Conservation (phyloP, 2,329 filamentous ascomycete genomes). For the Cladosporium sphaerospermum region DNA sequence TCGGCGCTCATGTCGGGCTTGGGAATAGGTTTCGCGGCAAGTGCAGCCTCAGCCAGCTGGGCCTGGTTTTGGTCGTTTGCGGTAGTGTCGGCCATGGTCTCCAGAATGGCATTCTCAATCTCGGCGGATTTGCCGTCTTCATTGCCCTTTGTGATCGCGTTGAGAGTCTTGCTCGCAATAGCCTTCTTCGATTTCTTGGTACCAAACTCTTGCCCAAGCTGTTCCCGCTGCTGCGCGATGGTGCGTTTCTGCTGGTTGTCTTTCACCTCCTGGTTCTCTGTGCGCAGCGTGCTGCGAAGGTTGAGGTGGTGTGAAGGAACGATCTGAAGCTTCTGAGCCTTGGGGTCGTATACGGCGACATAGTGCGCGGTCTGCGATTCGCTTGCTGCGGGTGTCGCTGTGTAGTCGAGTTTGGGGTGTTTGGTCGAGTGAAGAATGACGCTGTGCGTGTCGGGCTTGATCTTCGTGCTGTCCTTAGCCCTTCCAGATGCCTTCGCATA, state of each 20-base stretch:
- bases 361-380: slow-evolving; percentile 54
- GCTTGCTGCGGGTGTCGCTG: slow-evolving; percentile 33
- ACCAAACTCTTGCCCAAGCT: slow-evolving; percentile 72
- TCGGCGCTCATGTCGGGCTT: slow-evolving; percentile 61
- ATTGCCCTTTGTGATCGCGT: slow-evolving; percentile 53
- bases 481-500: slow-evolving; percentile 37
- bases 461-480: slow-evolving; percentile 4
- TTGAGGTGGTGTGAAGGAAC: slow-evolving; percentile 49
- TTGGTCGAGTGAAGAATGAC: slow-evolving; percentile 56
- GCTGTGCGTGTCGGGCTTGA: slow-evolving; percentile 32
- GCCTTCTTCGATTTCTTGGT: slow-evolving; percentile 82
- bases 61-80: slow-evolving; percentile 61
- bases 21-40: slow-evolving; percentile 67
- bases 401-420: slow-evolving; percentile 56
- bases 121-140: slow-evolving; percentile 44
- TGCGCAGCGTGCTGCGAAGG: slow-evolving; percentile 46
- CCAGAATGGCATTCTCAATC: slow-evolving; percentile 55
- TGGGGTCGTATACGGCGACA: slow-evolving; percentile 53
- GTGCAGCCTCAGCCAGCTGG: slow-evolving; percentile 57
- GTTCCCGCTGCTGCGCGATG: slow-evolving; percentile 58
- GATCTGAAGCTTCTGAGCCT: slow-evolving; percentile 47
- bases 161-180: slow-evolving; percentile 61
- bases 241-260: slow-evolving; percentile 24
- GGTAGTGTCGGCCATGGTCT: slow-evolving; percentile 56
- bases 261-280: slow-evolving; percentile 37